Base-by-base conservation (phyloP, 345 rosid species). In the Jatropha curcas region DNA sequence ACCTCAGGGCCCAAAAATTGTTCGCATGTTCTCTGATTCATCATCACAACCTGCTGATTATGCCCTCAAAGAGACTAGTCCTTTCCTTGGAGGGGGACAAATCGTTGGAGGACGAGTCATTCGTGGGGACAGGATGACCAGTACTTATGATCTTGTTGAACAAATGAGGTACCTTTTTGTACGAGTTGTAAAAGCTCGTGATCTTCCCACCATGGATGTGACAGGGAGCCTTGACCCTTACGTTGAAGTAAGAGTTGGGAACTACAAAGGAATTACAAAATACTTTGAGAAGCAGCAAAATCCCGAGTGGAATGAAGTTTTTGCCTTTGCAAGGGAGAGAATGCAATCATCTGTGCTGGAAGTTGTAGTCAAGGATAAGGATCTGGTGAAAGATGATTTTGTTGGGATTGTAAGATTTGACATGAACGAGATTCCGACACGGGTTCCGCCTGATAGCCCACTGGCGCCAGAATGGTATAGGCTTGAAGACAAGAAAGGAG, bases 101-200 rank as follows among this genome's bases (percentile, higher is more conserved):
- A 28, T 86, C 66, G 87, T 85, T 57, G 95, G 96, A 69, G 98
- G 98, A 64, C 80, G 93, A 83, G 89, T 92, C 28, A 82, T 77
- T 51, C 77, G 52, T 53, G 73, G 73, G 57, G 77, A 72, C 28
- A 72, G 81, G 55, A 58, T 67, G 24, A 16, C 76, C 28, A 55
- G 81, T 48, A 77, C 70, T 68, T 77, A 77, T 53, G 77, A 77
- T 72, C 81, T 77, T 52, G 81, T 77, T 72, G 81, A 77, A 68
- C 73, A 77, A 66, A 77, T 77, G 81, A 72, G 17, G 48, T 77
- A 72, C 66, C 76, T 77, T 43, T 77, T 7, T 41, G 73, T 77
- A 20, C 69, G 77, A 39, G 77, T 77, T 20, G 81, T 68, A 67
- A 77, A 73, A 57, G 81, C 81, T 19, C 73, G 70, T 27, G 81